Evolutionary conservation across 306 rosid species (phyloP).

Genomic region (Cyamopsis tetragonoloba): DNA sequence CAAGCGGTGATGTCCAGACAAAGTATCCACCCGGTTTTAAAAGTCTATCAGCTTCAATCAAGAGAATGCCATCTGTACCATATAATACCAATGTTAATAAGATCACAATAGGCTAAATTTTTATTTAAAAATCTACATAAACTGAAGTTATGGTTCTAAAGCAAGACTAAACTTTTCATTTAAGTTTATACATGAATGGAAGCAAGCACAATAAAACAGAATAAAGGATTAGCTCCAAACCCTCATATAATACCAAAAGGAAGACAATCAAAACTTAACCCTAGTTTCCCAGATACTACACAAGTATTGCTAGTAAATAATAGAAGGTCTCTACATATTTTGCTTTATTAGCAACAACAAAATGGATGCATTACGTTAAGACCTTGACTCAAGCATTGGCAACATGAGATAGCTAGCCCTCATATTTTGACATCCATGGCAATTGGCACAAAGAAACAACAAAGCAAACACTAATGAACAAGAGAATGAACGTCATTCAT

Average conservation of each 20-base stretch:
- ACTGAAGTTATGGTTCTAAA: neutral
- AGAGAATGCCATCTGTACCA: slow-evolving; percentile 68
- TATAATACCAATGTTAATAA: slow-evolving; percentile 19
- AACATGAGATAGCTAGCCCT: neutral
- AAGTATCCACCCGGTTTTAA: slow-evolving; percentile 96
- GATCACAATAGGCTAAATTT: neutral
- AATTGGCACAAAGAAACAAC: neutral
- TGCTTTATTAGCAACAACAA: neutral
- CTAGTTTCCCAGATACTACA: neutral
- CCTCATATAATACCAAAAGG: neutral
- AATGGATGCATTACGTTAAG: neutral
- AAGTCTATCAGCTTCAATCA: slow-evolving; percentile 94
- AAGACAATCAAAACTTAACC: neutral
- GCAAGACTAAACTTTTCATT: neutral
- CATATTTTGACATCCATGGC: neutral
- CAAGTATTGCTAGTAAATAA: neutral
- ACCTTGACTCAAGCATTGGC: no score
- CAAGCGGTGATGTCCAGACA: slow-evolving; percentile 89
- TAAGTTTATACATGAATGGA: neutral
- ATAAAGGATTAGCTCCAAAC: slow-evolving; percentile 7
- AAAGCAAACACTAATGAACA: neutral
- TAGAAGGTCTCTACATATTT: slow-evolving; percentile 1
- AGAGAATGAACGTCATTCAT: neutral
- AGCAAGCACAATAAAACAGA: neutral
- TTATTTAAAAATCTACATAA: neutral